Evolutionary conservation across 2,329 filamentous ascomycete genomes (phyloP).

Genomic region (Helicocarpus griseus): DNA sequence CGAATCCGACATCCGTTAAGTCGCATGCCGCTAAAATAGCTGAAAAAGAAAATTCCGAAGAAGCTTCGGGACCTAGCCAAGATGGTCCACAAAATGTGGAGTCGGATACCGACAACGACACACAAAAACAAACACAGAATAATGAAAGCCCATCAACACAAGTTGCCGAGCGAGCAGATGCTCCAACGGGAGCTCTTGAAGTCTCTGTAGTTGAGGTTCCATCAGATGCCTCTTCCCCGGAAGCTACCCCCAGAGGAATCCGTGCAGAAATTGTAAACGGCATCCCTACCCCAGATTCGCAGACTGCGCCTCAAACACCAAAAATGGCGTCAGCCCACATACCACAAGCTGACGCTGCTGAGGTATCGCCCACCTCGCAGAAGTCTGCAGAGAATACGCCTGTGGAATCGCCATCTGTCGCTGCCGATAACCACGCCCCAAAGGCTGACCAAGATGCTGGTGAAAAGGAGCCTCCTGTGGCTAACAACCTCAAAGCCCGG

Average conservation of each 20-base stretch:
- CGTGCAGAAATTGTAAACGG: slow-evolving; percentile 8
- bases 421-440: background rate
- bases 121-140: background rate
- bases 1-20: background rate
- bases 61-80: background rate
- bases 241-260: slow-evolving; percentile 8
- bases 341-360: background rate
- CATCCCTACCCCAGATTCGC: slow-evolving; percentile 13
- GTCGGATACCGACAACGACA: background rate
- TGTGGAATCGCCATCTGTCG: background rate
- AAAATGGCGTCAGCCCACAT: background rate
- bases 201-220: background rate
- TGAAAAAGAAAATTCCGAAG: background rate
- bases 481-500: slow-evolving; percentile 22
- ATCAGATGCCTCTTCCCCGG: slow-evolving; percentile 9
- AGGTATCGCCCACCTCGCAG: background rate
- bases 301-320: slow-evolving; percentile 8
- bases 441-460: slow-evolving; percentile 11
- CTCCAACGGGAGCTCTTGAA: background rate
- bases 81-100: background rate
- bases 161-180: background rate
- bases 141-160: background rate
- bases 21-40: background rate
- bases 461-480: slow-evolving; percentile 13
- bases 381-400: slow-evolving; percentile 13